Evolutionary conservation across 2,329 filamentous ascomycete species (phyloP).

Genomic region (Paramyrothecium sp.): DNA sequence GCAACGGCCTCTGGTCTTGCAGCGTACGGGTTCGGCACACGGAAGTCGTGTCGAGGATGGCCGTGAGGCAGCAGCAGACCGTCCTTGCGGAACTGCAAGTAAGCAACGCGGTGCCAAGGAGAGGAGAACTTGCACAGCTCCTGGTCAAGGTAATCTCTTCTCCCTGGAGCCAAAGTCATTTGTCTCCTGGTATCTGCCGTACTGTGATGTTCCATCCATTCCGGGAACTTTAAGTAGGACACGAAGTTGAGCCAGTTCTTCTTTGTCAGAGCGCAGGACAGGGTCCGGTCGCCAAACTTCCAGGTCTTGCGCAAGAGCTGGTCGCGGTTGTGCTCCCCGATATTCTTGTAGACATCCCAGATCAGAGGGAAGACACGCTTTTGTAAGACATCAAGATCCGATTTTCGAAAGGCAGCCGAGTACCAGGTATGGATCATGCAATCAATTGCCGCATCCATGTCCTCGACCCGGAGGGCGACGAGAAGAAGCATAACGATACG

Average conservation of each 20-base stretch:
- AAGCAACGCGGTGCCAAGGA: too few relatives aligned
- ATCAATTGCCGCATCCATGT: conserved; percentile 9
- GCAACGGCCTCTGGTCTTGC: background rate
- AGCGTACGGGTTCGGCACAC: background rate
- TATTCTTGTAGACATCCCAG: background rate
- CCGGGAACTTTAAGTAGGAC: background rate
- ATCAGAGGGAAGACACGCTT: background rate
- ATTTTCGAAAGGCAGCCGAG: conserved; percentile 10
- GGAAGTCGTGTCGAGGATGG: background rate
- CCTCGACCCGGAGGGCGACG: conserved; percentile 1
- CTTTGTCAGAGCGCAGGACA: background rate
- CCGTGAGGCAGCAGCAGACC: background rate
- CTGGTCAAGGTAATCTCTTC: too few relatives aligned
- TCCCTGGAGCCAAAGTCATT: too few relatives aligned
- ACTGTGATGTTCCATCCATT: too few relatives aligned
- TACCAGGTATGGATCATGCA: conserved; percentile 18
- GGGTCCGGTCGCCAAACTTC: background rate
- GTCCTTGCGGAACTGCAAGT: background rate
- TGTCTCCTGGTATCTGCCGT: too few relatives aligned
- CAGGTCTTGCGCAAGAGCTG: background rate
- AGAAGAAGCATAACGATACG: background rate
- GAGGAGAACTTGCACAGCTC: too few relatives aligned
- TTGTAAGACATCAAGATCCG: conserved; percentile 7
- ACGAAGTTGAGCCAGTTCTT: background rate
- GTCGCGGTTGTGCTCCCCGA: background rate